These are phyloP conservation scores for Colletotrichum godetiae DNA, from an alignment of 2,329 filamentous ascomycete species.

Conservation along the genomic window DNA sequence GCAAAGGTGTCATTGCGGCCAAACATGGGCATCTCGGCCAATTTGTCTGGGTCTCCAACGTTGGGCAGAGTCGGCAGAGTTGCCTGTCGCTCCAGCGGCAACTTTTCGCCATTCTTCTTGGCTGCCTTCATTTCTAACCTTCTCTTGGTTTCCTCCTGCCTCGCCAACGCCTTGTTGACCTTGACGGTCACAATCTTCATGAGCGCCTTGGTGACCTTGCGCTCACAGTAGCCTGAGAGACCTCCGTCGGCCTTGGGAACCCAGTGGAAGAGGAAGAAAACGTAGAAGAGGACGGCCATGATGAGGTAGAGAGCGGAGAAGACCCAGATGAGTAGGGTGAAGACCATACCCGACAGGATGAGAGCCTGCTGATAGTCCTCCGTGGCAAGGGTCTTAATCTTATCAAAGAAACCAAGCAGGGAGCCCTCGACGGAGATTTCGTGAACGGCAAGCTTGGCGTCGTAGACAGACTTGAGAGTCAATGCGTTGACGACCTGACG, in stretches of 20 bases:
- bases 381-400: constrained; percentile 78
- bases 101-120: constrained; percentile 63
- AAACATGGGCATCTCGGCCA: constrained; percentile 68
- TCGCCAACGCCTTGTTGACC: constrained; percentile 88
- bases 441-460: constrained; percentile 73
- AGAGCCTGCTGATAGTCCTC: constrained; percentile 82
- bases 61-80: constrained; percentile 74
- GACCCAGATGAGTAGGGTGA: constrained; percentile 90
- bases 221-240: constrained; percentile 86
- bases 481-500: constrained; percentile 91
- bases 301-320: constrained; percentile 82
- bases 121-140: constrained; percentile 63
- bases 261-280: constrained; percentile 92
- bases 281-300: constrained; percentile 81
- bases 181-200: constrained; percentile 87
- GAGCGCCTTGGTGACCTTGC: constrained; percentile 89
- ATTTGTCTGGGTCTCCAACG: constrained; percentile 59
- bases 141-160: constrained; percentile 73
- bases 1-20: constrained; percentile 69
- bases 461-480: constrained; percentile 87
- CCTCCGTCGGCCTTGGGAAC: constrained; percentile 86
- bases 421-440: constrained; percentile 67
- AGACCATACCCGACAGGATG: constrained; percentile 90
- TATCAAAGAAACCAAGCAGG: constrained; percentile 83
- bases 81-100: constrained; percentile 65